Conservation (phyloP, 1,139 yeast species). For the Pichia sp. region DNA sequence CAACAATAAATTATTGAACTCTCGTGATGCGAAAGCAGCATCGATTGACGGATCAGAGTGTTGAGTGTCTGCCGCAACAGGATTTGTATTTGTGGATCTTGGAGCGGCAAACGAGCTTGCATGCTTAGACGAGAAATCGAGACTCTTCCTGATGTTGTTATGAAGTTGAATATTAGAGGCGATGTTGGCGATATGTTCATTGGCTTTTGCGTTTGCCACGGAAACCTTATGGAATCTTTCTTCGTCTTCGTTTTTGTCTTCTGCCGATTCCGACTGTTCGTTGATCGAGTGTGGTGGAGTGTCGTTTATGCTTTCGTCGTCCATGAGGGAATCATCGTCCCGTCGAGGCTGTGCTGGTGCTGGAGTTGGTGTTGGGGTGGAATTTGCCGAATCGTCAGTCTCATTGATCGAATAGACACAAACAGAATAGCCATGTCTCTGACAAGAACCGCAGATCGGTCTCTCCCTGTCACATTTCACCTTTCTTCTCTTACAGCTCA, state of each 20-base stretch:
- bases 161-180: background rate
- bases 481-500: constrained; percentile 30
- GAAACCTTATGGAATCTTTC: no score
- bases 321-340: background rate
- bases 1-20: constrained; percentile 10
- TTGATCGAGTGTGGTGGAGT: no score
- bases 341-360: constrained; percentile 2
- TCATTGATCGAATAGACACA: constrained; percentile 23
- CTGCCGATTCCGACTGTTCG: no score
- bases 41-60: no score
- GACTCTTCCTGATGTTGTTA: no score
- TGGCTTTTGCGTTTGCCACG: background rate
- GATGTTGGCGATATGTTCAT: background rate
- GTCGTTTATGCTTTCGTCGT: no score
- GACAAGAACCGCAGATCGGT: constrained; percentile 52
- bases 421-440: constrained; percentile 32
- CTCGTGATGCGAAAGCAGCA: background rate
- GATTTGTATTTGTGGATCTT: no score
- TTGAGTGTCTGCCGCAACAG: no score
- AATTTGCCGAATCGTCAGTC: constrained; percentile 12
- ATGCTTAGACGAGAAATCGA: no score
- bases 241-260: no score
- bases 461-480: constrained; percentile 48
- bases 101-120: no score
- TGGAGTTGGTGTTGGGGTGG: background rate